phyloP scores from a whole-genome alignment of 2,329 filamentous ascomycete genomes.

The Metarhizium robertsii region DNA sequence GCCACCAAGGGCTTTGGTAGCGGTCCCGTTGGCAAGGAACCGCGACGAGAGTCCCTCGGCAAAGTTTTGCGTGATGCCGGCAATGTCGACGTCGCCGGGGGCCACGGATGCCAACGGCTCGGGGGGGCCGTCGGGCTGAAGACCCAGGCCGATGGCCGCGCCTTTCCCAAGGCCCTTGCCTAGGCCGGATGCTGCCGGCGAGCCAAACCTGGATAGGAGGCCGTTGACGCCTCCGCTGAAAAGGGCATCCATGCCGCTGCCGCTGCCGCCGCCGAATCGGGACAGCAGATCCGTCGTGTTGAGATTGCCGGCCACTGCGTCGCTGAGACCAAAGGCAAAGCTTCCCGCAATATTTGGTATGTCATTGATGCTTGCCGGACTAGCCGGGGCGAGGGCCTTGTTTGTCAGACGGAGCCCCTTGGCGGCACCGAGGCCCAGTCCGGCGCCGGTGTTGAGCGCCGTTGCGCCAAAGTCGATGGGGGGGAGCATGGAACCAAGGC shows the following conservation, averaged over 20 bases:
- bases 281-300: constrained; percentile 8
- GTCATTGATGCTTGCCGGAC: constrained; percentile 5
- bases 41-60: constrained; percentile 19
- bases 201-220: constrained; percentile 5
- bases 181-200: constrained; percentile 16
- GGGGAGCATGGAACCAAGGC: constrained; percentile 3
- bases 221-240: not conserved
- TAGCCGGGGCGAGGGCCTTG: constrained; percentile 5
- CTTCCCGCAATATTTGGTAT: constrained; percentile 10
- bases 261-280: not conserved
- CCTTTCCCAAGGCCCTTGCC: constrained; percentile 18
- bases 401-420: constrained; percentile 10
- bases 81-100: constrained; percentile 5
- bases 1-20: constrained; percentile 13
- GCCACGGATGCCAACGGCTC: constrained; percentile 2
- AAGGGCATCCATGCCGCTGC: not conserved
- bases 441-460: constrained; percentile 9
- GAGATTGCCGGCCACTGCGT: constrained; percentile 11
- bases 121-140: constrained; percentile 16
- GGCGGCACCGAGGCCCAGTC: constrained; percentile 11
- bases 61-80: constrained; percentile 15
- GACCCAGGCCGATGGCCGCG: constrained; percentile 16
- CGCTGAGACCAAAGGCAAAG: constrained; percentile 14
- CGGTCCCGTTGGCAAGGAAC: constrained; percentile 23
- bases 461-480: constrained; percentile 8